Percentiles rank a stretch among this genome's conserved stretches.
These are phyloP conservation scores for Fagus sylvatica DNA, from an alignment of 306 rosid genomes.

Conservation along the genomic window DNA sequence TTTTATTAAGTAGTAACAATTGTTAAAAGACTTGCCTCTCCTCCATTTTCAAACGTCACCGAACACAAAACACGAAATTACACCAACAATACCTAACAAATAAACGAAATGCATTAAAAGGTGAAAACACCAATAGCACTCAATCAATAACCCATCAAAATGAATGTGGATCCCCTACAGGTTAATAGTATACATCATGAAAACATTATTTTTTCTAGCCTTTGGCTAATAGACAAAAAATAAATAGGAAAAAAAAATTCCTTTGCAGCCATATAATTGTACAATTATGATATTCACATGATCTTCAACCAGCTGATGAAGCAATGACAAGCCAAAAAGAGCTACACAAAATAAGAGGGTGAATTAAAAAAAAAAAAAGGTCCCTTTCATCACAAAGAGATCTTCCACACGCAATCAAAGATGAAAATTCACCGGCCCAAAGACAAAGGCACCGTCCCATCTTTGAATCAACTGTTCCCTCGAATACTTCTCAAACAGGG, in stretches of 20 bases:
- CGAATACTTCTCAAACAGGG: not conserved
- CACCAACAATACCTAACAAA: not conserved
- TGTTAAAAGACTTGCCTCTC: too few relatives aligned
- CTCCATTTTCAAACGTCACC: too few relatives aligned
- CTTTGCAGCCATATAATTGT: not conserved
- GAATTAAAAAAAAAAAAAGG: conserved; percentile 17
- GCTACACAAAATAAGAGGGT: not conserved
- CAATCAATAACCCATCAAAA: not conserved
- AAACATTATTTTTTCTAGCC: not conserved
- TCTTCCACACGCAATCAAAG: conserved; percentile 24
- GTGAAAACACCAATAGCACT: not conserved
- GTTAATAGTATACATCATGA: not conserved
- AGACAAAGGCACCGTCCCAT: conserved; percentile 30
- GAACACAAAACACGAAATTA: too few relatives aligned
- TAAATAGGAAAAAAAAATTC: not conserved
- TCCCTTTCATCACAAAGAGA: conserved; percentile 30
- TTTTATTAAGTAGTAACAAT: too few relatives aligned
- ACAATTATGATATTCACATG: not conserved
- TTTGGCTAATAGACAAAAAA: not conserved
- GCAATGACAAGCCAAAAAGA: conserved; percentile 6
- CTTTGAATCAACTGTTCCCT: conserved; percentile 29
- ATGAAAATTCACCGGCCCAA: conserved; percentile 24
- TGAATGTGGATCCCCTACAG: not conserved
- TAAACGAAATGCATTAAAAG: not conserved
- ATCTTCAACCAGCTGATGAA: not conserved